A percentile compares a stretch with the other conserved stretches of the same genome.
These are phyloP conservation scores for Cenchrus americanus DNA, from an alignment of 176 grass and related monocot species.

Conservation along the genomic window DNA sequence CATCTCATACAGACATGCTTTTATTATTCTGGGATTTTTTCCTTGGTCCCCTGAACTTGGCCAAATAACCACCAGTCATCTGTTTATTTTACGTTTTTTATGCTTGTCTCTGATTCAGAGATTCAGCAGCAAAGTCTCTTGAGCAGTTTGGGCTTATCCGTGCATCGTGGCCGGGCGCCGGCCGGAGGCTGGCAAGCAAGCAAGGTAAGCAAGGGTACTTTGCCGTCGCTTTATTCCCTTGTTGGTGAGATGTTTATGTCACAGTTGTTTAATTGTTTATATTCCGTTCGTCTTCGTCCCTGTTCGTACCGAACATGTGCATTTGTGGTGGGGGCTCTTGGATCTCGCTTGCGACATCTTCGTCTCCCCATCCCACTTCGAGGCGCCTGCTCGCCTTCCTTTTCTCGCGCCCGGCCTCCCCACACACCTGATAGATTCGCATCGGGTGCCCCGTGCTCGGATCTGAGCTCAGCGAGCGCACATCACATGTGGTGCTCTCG, in stretches of 20 bases:
- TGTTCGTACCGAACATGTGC: not conserved
- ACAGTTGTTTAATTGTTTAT: constrained; percentile 7
- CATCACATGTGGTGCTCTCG: not conserved
- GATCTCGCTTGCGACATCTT: not conserved
- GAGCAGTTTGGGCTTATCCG: not conserved
- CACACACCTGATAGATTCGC: not conserved
- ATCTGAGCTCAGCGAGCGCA: not conserved
- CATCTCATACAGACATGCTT: not conserved
- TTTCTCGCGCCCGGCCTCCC: not conserved
- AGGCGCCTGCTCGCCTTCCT: not conserved
- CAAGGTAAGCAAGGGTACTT: not conserved
- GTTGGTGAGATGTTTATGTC: constrained; percentile 24
- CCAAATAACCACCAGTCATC: not conserved
- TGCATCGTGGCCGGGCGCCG: not conserved
- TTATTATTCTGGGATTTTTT: not conserved
- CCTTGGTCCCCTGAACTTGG: not conserved
- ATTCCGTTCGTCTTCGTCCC: not conserved
- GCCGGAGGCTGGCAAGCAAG: not conserved
- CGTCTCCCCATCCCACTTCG: not conserved
- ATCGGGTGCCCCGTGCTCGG: not conserved
- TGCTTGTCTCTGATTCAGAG: not conserved
- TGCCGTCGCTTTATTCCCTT: not conserved
- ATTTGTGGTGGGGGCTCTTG: not conserved
- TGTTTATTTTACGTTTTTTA: not conserved
- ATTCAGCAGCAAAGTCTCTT: not conserved